Evolutionary conservation across 371 early-diverging fungal species (phyloP).

Genomic region (Dinochytrium kinnereticum): DNA sequence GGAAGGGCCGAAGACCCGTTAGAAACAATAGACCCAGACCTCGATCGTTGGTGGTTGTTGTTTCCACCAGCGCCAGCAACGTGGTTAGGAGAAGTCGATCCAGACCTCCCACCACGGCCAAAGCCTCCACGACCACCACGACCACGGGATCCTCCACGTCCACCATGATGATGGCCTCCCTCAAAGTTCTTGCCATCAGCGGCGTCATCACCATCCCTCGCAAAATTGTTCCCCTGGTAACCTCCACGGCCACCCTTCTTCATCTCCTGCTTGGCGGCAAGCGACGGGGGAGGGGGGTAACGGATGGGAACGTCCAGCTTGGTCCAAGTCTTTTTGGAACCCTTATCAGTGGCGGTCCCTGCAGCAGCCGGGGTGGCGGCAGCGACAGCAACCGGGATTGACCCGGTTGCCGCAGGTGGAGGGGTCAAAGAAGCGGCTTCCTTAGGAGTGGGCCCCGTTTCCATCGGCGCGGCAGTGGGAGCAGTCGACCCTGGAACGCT

Average conservation of each 20-base stretch:
- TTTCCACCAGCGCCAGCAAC: neutral
- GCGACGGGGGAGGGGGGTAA: conserved; percentile 33
- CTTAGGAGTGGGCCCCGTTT: conserved; percentile 14
- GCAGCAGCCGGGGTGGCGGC: neutral
- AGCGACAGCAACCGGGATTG: neutral
- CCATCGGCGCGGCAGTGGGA: neutral
- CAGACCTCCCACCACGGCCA: conserved; percentile 12
- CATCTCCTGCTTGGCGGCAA: conserved; percentile 16
- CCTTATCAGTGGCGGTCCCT: neutral
- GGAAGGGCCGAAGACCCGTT: conserved; percentile 18
- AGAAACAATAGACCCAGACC: conserved; percentile 13
- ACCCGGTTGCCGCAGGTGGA: neutral
- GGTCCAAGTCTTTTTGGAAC: conserved; percentile 39
- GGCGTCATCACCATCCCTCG: conserved; percentile 10
- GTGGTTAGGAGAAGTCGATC: conserved; percentile 14
- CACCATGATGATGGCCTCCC: neutral
- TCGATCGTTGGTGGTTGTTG: conserved; percentile 7
- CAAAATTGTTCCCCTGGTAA: neutral
- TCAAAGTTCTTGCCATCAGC: neutral
- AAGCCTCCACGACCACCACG: conserved; percentile 7
- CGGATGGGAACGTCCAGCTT: conserved; percentile 46
- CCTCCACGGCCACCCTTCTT: conserved; percentile 10
- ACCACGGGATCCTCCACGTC: neutral
- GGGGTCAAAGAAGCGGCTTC: neutral
- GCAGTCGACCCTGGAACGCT: neutral